Base-by-base conservation (phyloP, 2,329 filamentous ascomycete species). In the Aspergillus brunneoviolaceus region DNA sequence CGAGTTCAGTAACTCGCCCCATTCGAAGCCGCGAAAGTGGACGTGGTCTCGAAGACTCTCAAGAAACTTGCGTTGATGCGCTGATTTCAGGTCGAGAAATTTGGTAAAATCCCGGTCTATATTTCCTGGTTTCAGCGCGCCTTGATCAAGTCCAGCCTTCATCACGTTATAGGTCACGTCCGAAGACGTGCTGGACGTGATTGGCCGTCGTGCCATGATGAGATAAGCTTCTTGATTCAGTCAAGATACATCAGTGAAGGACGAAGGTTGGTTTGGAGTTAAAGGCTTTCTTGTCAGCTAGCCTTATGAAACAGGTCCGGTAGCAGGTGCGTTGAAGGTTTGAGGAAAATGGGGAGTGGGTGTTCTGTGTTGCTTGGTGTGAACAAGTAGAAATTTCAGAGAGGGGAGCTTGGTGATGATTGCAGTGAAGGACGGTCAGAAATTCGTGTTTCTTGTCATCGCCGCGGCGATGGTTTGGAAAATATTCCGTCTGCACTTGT, bases 31-130 rank as follows among this genome's bases (percentile, higher is more conserved):
- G 4, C 16, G 48, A 0, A 45, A 5, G 14, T 62, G 48, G 2
- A 59, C 63, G 31, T 68, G 57, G 1, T 64, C 53, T 12, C 55
- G 55, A 5, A 70, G 49, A 3, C 35, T 53, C 5, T 14, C 52
- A n/a, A 68, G 47, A 42, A 70, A 67, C 16, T 63, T 39, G 2
- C 39, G 39, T 27, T 66, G 62, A 35, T 65, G 57, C 2, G 57
- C 49, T 1, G 59, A 51, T 21, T 68, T 65, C 27, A 72, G 29
- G 51, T 70, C 69, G 0, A 72, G 62, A 12, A 70, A 66, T 4
- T 52, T 55, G 1, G 65, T 63, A 14, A 72, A 70, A 5, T 65
- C 60, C 2, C 64, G 61, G 19, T 69, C 61, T 3, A 39, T 56
- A 12, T 54, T 64, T 9, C 49, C 62, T 1, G 35, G 29, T 4